phyloP scores from a whole-genome alignment of 225 moss, liverwort and hornwort genomes.

The Ulota crispa region DNA sequence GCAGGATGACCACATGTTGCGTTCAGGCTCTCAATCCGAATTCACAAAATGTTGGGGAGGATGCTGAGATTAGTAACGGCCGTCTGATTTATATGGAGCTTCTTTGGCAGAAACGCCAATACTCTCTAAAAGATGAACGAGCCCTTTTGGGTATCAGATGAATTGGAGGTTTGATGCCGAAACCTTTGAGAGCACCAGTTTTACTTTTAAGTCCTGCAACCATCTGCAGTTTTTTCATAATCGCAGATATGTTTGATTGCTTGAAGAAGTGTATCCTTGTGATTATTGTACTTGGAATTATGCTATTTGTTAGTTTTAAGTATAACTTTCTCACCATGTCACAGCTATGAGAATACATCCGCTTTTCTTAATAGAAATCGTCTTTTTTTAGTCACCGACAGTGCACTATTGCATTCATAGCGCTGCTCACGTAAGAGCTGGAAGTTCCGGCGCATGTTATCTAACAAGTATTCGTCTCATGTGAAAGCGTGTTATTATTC shows the following conservation, averaged over 20 bases:
- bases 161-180: not conserved
- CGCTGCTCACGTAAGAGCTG: too few species aligned
- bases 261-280: not conserved
- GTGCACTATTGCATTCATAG: too few species aligned
- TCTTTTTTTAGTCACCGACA: too few species aligned
- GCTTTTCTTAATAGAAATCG: too few species aligned
- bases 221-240: not conserved
- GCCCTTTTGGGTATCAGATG: not conserved
- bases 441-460: too few species aligned
- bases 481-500: too few species aligned
- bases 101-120: not conserved
- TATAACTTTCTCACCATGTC: too few species aligned
- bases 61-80: not conserved
- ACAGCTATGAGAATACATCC: too few species aligned
- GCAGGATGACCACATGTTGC: not conserved
- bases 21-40: not conserved
- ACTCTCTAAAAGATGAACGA: not conserved
- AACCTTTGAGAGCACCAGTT: not conserved
- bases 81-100: not conserved
- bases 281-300: too few species aligned
- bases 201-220: not conserved
- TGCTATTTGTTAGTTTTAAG: too few species aligned
- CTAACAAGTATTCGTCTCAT: too few species aligned
- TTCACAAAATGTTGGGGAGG: not conserved
- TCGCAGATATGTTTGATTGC: not conserved